Percentiles rank a stretch among this genome's conserved stretches.
Conservation (phyloP, 768 basidiomycete genomes). For the Tylopilus sp. region DNA sequence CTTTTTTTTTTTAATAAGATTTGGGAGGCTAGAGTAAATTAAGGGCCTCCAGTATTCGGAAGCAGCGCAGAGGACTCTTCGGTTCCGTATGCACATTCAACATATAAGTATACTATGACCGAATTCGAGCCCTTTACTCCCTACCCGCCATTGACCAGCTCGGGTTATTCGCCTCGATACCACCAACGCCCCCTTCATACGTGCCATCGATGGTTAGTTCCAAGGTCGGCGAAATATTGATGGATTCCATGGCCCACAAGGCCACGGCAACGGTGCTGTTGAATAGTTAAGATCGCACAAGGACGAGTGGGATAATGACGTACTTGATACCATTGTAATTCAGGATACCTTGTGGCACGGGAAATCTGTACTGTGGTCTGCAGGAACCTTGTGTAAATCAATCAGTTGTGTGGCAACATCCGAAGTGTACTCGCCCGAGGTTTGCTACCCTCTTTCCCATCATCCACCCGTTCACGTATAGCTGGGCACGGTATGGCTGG, state of each 20-base stretch:
- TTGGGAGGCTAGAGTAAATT: not conserved
- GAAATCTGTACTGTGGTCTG: slow-evolving; percentile 78
- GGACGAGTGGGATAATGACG: slow-evolving; percentile 1
- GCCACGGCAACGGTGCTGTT: slow-evolving; percentile 57
- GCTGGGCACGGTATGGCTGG: slow-evolving; percentile 65
- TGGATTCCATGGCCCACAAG: slow-evolving; percentile 62
- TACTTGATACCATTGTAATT: slow-evolving; percentile 72
- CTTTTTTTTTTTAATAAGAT: no score
- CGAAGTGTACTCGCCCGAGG: slow-evolving; percentile 47
- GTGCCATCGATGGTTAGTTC: slow-evolving; percentile 52
- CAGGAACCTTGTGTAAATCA: slow-evolving; percentile 1
- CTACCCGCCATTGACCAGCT: slow-evolving; percentile 41
- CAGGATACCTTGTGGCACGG: slow-evolving; percentile 79
- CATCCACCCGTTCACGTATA: slow-evolving; percentile 89
- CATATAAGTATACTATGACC: not conserved
- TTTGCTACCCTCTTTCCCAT: slow-evolving; percentile 79
- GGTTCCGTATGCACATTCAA: not conserved
- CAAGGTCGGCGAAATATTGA: slow-evolving; percentile 47
- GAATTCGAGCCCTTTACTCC: slow-evolving; percentile 1
- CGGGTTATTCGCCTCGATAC: slow-evolving; percentile 56
- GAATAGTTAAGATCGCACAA: slow-evolving; percentile 2
- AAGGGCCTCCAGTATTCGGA: no score
- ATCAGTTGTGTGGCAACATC: not conserved
- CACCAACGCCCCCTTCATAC: slow-evolving; percentile 65
- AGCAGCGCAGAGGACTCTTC: not conserved